Percentiles rank a stretch among this genome's conserved stretches.
These are phyloP conservation scores for Vigna trinervia DNA, from an alignment of 306 rosid genomes.

Conservation along the genomic window DNA sequence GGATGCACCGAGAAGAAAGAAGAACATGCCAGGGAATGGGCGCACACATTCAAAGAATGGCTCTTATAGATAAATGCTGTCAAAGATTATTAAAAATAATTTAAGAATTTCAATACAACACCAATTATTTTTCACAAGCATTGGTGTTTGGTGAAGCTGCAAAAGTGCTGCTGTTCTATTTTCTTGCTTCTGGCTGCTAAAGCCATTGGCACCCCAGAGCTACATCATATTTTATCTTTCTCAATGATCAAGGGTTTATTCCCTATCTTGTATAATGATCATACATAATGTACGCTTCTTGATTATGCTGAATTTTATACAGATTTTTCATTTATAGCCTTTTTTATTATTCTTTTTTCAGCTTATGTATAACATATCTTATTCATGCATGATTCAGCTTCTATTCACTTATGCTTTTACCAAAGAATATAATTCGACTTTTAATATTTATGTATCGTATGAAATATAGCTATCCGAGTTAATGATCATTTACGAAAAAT, in stretches of 20 bases:
- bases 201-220: conserved; percentile 41
- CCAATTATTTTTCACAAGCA: conserved; percentile 53
- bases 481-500: no score
- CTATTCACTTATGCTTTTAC: no score
- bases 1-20: conserved; percentile 86
- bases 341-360: no score
- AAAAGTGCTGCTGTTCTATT: conserved; percentile 58
- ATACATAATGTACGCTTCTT: not conserved
- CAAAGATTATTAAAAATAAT: conserved; percentile 37
- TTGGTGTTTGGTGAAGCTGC: conserved; percentile 55
- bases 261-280: conserved; percentile 60
- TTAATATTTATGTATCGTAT: no score
- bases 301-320: no score
- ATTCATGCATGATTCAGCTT: no score
- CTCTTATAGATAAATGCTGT: conserved; percentile 53
- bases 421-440: no score
- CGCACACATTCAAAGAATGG: conserved; percentile 62
- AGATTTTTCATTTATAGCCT: no score
- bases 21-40: conserved; percentile 64
- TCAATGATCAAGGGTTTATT: conserved; percentile 54
- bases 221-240: conserved; percentile 54
- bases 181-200: conserved; percentile 24
- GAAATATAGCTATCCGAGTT: no score
- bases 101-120: conserved; percentile 43
- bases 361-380: no score